A percentile compares a stretch with the other conserved stretches of the same genome.
Conservation (phyloP, 2,329 filamentous ascomycete species). For the Claviceps sp. region DNA sequence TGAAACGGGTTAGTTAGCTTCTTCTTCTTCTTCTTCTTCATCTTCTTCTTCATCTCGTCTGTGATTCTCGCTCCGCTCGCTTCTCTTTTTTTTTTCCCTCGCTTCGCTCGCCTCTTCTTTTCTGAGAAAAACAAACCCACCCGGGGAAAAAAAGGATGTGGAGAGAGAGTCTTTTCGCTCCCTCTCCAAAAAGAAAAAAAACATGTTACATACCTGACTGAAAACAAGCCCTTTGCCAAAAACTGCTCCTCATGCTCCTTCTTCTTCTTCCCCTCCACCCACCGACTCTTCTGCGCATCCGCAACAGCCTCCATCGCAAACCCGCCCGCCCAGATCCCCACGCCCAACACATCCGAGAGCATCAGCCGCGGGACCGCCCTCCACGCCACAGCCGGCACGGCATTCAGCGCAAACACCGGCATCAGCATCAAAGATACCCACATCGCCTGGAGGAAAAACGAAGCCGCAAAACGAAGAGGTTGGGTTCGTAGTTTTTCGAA, state of each 20-base stretch:
- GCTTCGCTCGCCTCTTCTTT: too few species aligned
- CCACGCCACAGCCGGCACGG: slow-evolving; percentile 41
- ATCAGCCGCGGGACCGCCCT: slow-evolving; percentile 31
- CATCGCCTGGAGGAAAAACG: slow-evolving; percentile 42
- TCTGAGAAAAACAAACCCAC: neutral
- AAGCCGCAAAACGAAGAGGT: slow-evolving; percentile 21
- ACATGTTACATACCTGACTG: too few species aligned
- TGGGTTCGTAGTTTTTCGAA: slow-evolving; percentile 28
- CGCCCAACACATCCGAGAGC: slow-evolving; percentile 41
- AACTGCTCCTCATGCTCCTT: slow-evolving; percentile 58
- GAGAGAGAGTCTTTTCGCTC: too few species aligned
- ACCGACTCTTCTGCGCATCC: slow-evolving; percentile 49
- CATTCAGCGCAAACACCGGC: slow-evolving; percentile 51
- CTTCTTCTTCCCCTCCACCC: slow-evolving; percentile 45
- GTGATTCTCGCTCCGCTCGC: too few species aligned
- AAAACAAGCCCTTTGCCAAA: slow-evolving; percentile 17
- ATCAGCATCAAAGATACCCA: slow-evolving; percentile 57
- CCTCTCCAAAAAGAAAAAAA: too few species aligned
- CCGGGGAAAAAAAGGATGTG: neutral
- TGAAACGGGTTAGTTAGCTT: neutral
- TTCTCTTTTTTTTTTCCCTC: too few species aligned
- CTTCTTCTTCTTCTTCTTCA: too few species aligned
- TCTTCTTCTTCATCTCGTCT: too few species aligned
- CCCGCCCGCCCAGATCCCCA: slow-evolving; percentile 45
- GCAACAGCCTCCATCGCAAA: slow-evolving; percentile 47